phyloP scores from a whole-genome alignment of 2,329 filamentous ascomycete genomes.

The Ciborinia camelliae region DNA sequence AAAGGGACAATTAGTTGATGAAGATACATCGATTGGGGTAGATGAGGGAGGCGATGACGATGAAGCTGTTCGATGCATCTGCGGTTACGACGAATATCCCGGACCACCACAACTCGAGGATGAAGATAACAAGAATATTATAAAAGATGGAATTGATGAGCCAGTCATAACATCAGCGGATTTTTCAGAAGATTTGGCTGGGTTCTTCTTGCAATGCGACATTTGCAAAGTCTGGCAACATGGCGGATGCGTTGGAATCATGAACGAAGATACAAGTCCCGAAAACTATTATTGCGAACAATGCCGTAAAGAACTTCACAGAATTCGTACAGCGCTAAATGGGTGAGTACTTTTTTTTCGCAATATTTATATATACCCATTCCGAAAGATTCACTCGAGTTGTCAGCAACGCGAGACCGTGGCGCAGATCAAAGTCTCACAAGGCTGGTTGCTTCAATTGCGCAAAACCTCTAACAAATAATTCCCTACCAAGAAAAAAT shows the following conservation, averaged over 20 bases:
- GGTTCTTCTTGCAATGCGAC: conserved; percentile 97
- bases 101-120: conserved; percentile 64
- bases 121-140: conserved; percentile 48
- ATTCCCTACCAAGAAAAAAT: conserved; percentile 19
- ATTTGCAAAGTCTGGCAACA: conserved; percentile 98
- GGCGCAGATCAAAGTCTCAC: conserved; percentile 37
- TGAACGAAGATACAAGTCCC: conserved; percentile 87
- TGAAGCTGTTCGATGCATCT: conserved; percentile 93
- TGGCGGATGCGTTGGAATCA: conserved; percentile 94
- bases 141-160: conserved; percentile 58
- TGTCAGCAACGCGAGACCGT: conserved; percentile 35
- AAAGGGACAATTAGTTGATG: conserved; percentile 50
- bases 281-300: conserved; percentile 98
- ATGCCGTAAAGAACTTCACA: conserved; percentile 89
- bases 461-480: conserved; percentile 14
- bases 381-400: conserved; percentile 24
- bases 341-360: conserved; percentile 60
- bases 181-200: conserved; percentile 73
- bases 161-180: conserved; percentile 53
- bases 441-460: conserved; percentile 34
- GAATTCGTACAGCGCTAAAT: conserved; percentile 73
- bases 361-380: conserved; percentile 17
- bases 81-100: conserved; percentile 91
- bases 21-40: conserved; percentile 52
- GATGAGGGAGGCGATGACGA: conserved; percentile 76